A percentile compares a stretch with the other conserved stretches of the same genome.
Evolutionary conservation across 179 eudicot species (phyloP).

Genomic region (Heliamphora pulchella): DNA sequence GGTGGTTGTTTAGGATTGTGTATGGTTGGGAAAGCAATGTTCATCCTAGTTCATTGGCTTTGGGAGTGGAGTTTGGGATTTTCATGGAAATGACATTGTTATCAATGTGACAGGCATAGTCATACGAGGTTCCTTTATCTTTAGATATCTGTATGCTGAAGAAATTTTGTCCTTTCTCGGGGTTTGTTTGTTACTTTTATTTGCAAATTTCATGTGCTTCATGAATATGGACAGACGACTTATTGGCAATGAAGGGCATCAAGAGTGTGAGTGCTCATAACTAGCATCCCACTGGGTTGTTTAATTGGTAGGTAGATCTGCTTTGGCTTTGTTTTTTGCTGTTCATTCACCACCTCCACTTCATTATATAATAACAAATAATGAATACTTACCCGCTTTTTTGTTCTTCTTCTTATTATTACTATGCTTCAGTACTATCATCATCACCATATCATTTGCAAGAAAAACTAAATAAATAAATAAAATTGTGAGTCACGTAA

Average conservation of each 20-base stretch:
- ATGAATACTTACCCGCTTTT: not conserved
- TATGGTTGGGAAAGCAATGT: not conserved
- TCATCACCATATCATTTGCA: not conserved
- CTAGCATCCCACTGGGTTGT: not conserved
- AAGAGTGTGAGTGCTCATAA: too few relatives aligned
- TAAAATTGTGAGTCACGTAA: too few relatives aligned
- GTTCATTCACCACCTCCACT: too few relatives aligned
- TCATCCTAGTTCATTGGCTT: not conserved
- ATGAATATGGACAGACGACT: too few relatives aligned
- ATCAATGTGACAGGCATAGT: not conserved
- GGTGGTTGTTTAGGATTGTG: not conserved
- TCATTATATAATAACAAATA: too few relatives aligned
- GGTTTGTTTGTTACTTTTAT: not conserved
- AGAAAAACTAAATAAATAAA: too few relatives aligned
- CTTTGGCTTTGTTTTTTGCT: not conserved
- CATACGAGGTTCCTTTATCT: not conserved
- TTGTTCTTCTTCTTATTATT: not conserved
- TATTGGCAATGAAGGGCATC: too few relatives aligned
- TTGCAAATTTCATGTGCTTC: too few relatives aligned
- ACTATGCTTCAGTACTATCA: not conserved
- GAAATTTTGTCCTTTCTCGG: not conserved
- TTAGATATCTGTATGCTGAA: not conserved
- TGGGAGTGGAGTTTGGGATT: not conserved
- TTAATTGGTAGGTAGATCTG: not conserved
- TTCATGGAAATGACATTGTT: not conserved